A percentile compares a stretch with the other conserved stretches of the same genome.
Evolutionary conservation across 176 grass and related monocot species (phyloP).

Genomic region (Themeda triandra): DNA sequence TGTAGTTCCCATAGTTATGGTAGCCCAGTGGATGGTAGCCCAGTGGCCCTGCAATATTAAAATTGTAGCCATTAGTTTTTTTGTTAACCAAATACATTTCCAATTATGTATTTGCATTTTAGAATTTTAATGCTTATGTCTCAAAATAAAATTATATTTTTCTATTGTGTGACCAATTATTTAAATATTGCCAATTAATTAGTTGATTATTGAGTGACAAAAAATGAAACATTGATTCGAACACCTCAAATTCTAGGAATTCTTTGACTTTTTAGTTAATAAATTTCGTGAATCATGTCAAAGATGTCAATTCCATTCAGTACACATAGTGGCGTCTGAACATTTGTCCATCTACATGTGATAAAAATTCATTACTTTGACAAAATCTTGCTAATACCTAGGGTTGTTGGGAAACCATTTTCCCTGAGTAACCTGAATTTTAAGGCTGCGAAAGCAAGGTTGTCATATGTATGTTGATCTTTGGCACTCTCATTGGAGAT

Average conservation of each 20-base stretch:
- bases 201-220: background rate
- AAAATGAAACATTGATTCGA: background rate
- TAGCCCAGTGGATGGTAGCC: no score
- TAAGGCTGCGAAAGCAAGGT: slow-evolving; percentile 21
- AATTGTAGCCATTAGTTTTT: background rate
- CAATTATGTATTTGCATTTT: background rate
- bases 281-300: background rate
- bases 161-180: background rate
- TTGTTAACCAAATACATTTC: background rate
- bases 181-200: background rate
- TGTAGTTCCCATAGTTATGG: slow-evolving; percentile 21
- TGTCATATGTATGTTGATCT: background rate
- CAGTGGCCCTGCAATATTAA: background rate
- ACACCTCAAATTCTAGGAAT: background rate
- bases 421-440: slow-evolving; percentile 40
- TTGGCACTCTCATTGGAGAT: background rate
- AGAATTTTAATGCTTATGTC: background rate
- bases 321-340: background rate
- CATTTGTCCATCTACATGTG: background rate
- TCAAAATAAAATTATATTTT: background rate
- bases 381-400: background rate
- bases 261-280: background rate
- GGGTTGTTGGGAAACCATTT: background rate
- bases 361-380: background rate
- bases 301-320: background rate